Evolutionary conservation across 2,329 filamentous ascomycete species (phyloP).

Genomic region (Fusarium paranaense): DNA sequence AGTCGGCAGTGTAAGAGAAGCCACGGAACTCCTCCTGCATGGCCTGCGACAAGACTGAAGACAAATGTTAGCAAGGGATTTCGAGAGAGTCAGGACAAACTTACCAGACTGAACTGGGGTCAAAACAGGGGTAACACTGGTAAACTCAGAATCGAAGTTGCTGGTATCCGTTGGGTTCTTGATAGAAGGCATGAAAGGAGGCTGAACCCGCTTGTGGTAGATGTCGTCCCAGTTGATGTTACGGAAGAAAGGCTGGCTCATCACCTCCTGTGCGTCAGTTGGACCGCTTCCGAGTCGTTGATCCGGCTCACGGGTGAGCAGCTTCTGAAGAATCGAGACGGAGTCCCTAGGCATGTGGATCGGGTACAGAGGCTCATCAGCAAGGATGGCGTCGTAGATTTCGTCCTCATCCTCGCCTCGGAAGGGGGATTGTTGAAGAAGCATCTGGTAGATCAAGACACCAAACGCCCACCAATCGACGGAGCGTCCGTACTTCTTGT

Average conservation of each 20-base stretch:
- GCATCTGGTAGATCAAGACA: conserved; percentile 99
- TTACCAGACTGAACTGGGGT: conserved; percentile 97
- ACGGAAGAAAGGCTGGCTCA: conserved; percentile 98
- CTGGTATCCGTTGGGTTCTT: conserved; percentile 97
- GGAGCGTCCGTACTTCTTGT: conserved; percentile 97
- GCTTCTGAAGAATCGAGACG: conserved; percentile 96
- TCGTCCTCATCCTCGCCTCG: conserved; percentile 98
- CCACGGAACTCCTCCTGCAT: conserved; percentile 99
- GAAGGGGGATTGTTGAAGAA: conserved; percentile 98
- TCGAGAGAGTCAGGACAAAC: conserved; percentile 48
- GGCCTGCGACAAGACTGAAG: conserved; percentile 88
- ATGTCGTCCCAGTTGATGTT: conserved; percentile 99
- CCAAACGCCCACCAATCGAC: conserved; percentile 99
- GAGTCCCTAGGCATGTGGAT: conserved; percentile 99
- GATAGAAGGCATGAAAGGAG: conserved; percentile 91
- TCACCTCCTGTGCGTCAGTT: conserved; percentile 97
- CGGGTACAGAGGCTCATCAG: conserved; percentile 96
- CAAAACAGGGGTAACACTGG: conserved; percentile 95
- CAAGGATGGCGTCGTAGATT: conserved; percentile 98
- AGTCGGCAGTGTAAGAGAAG: conserved; percentile 96
- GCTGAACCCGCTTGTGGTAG: conserved; percentile 90
- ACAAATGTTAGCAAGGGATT: conserved; percentile 40
- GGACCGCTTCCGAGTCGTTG: conserved; percentile 92
- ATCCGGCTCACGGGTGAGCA: conserved; percentile 94
- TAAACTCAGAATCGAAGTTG: conserved; percentile 99